Conservation (phyloP, 768 basidiomycete genomes). For the Tricholoma bakamatsutake region DNA sequence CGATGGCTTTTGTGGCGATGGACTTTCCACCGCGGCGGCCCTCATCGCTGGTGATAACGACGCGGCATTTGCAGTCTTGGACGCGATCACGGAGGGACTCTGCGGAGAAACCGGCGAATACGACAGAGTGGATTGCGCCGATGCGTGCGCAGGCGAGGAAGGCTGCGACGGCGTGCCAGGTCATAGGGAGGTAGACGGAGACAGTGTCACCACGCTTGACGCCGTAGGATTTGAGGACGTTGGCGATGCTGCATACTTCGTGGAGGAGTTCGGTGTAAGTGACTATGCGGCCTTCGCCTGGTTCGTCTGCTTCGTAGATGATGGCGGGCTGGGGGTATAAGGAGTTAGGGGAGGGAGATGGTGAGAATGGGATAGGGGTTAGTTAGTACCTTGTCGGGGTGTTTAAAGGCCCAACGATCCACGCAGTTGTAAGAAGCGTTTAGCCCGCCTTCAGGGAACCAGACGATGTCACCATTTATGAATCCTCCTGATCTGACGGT, state of each 20-base stretch:
- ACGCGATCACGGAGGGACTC: conserved; percentile 92
- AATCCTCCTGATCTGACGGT: conserved; percentile 83
- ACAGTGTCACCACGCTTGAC: conserved; percentile 95
- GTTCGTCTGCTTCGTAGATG: conserved; percentile 98
- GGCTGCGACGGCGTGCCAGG: conserved; percentile 92
- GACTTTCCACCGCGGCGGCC: conserved; percentile 90
- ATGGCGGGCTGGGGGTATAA: conserved; percentile 70
- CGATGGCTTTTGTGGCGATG: conserved; percentile 92
- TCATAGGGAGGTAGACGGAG: conserved; percentile 90
- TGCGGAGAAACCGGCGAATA: conserved; percentile 95
- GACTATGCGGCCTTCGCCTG: conserved; percentile 69
- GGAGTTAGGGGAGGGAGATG: not conserved
- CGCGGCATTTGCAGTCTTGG: conserved; percentile 80
- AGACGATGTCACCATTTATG: conserved; percentile 78
- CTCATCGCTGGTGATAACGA: conserved; percentile 96
- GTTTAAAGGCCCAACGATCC: conserved; percentile 89
- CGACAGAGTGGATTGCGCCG: conserved; percentile 93
- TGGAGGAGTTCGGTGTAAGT: conserved; percentile 81
- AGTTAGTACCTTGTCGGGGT: conserved; percentile 65
- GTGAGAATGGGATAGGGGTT: not conserved
- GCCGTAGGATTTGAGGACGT: conserved; percentile 84
- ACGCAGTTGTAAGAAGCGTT: conserved; percentile 98
- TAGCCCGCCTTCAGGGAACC: conserved; percentile 94
- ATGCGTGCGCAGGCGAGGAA: conserved; percentile 98
- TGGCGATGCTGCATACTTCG: conserved; percentile 85